Evolutionary conservation across 495 filamentous ascomycete species (phyloP).

Genomic region (Talaromyces stipitatus): DNA sequence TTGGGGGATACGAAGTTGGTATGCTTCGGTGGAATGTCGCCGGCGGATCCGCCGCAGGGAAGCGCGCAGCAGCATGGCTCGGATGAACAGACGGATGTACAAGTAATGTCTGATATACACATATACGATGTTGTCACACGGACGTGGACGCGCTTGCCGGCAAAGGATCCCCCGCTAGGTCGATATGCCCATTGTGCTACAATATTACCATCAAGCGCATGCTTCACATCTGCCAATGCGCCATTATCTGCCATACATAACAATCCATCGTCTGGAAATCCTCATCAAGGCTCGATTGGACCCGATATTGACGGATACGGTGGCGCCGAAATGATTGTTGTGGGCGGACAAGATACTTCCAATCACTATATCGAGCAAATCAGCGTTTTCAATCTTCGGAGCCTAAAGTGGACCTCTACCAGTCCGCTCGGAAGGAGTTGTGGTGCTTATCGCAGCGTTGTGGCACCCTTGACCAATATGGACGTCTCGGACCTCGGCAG

Average conservation of each 20-base stretch:
- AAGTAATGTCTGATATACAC: constrained; percentile 97
- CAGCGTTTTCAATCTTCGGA: constrained; percentile 95
- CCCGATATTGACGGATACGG: constrained; percentile 83
- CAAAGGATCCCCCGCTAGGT: constrained; percentile 78
- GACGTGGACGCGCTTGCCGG: constrained; percentile 78
- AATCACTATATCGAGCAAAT: constrained; percentile 99
- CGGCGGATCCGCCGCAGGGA: constrained; percentile 47
- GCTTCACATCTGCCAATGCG: constrained; percentile 74
- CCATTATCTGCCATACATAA: constrained; percentile 81
- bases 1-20: constrained; percentile 93
- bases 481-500: constrained; percentile 65
- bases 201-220: constrained; percentile 79
- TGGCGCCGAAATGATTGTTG: constrained; percentile 94
- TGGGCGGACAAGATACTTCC: constrained; percentile 92
- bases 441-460: constrained; percentile 92
- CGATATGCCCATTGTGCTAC: constrained; percentile 96
- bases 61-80: constrained; percentile 29
- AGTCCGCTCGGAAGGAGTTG: constrained; percentile 78
- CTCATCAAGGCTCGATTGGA: constrained; percentile 78
- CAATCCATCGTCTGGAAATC: constrained; percentile 70
- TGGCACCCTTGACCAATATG: constrained; percentile 69
- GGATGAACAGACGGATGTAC: constrained; percentile 77
- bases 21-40: constrained; percentile 97
- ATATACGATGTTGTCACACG: constrained; percentile 84
- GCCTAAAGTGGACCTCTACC: constrained; percentile 89